Evolutionary conservation across 2,329 filamentous ascomycete species (phyloP), one percentile per base, ranked within the genome.

Genomic region (Hymenoscyphus infarciens): DNA sequence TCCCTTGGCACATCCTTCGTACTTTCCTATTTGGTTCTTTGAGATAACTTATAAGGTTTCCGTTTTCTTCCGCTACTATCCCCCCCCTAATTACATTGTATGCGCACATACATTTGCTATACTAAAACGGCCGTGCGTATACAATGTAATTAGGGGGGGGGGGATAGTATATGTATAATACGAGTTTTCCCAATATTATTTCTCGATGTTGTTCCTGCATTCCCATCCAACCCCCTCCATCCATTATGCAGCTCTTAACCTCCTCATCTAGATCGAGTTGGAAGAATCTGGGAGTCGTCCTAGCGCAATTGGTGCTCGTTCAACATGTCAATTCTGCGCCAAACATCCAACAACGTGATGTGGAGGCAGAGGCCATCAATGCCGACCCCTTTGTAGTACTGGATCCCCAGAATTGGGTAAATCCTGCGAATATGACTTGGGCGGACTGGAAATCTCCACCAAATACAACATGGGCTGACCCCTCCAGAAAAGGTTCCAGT

Each of bases 391-490:
- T 63, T 31, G 61, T 53, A 11, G 31, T 63, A 10, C 15, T 63
- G 13, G 61, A 63, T 57, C 57, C 57, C 31, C 61, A 63, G 19
- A 57, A 60, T 19, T 63, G 61, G 61, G 61, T 52, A 4, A 60
- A 63, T 57, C 57, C 57, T 5, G 57, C 39, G 5, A 63, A 62
- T 27, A 62, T 62, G 56, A 62, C 61, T 22, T 62, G 61, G 61
- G 61, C 39, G 3, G 61, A 59, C 19, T 66, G 45, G 42, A 62
- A 61, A 61, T 38, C 60, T 5, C 57, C 62, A n/a, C 64, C 64
- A 55, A 54, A 60, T 10, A 66, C 64, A 6, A 61, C 62, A 25
- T 66, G 64, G 64, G 53, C 62, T 6, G 56, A 66, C 38, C 60
- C 62, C 5, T 57, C 49, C 25, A 49, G 19, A n/a, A 59, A n/a